Conservation (phyloP, 116 monocot species). For the Posidonia oceanica region DNA sequence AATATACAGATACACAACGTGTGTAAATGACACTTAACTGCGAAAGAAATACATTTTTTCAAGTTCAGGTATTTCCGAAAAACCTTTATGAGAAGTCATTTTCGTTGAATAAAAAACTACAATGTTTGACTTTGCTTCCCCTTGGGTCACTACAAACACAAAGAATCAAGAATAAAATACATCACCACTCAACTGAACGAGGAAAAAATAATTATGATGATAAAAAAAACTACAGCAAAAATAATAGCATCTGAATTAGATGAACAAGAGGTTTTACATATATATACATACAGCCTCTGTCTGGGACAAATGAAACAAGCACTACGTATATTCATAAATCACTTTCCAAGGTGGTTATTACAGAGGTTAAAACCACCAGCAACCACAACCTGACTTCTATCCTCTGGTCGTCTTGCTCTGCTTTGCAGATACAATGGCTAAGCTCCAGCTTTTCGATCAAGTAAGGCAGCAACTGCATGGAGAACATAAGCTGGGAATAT, state of each 20-base stretch:
- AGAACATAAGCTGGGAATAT: background rate
- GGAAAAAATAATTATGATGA: background rate
- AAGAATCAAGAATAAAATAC: background rate
- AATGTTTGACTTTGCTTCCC: too few species aligned
- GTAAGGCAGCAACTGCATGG: background rate
- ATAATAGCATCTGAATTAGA: conserved; percentile 8
- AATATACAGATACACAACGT: too few species aligned
- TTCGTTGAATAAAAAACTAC: too few species aligned
- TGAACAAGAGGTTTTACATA: conserved; percentile 4
- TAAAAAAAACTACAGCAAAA: background rate
- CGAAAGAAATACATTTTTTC: too few species aligned
- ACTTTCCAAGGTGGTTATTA: background rate
- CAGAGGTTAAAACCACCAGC: background rate
- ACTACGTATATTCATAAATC: background rate
- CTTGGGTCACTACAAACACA: too few species aligned
- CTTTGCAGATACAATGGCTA: background rate
- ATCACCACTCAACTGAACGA: background rate
- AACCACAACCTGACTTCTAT: background rate
- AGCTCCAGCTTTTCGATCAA: background rate
- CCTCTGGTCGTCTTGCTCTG: background rate
- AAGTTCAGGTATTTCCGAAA: too few species aligned
- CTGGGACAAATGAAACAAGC: conserved; percentile 4
- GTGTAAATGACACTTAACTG: too few species aligned
- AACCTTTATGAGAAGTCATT: too few species aligned
- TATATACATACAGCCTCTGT: conserved; percentile 1